A percentile compares a stretch with the other conserved stretches of the same genome.
These are phyloP conservation scores for Ophiostoma piceae DNA, from an alignment of 2,329 filamentous ascomycete species.

Conservation along the genomic window DNA sequence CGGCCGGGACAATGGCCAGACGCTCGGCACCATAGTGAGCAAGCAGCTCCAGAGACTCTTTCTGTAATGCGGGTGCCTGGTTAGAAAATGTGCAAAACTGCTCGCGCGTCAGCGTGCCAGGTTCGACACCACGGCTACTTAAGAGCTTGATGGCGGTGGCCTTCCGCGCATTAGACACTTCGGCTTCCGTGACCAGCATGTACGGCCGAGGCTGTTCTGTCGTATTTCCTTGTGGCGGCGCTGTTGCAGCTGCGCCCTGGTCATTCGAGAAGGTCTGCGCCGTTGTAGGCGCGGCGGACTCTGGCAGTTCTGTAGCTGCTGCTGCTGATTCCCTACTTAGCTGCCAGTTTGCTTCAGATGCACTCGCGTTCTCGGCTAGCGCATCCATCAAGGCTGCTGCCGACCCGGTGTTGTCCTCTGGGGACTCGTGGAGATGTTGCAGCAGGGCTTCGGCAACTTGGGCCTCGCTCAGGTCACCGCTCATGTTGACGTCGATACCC, in stretches of 20 bases:
- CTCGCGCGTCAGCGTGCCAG: constrained; percentile 47
- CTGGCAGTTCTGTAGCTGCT: not conserved
- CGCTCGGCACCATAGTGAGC: constrained; percentile 53
- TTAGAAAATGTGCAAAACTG: constrained; percentile 58
- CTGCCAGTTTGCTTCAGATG: constrained; percentile 15
- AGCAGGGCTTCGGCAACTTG: constrained; percentile 20
- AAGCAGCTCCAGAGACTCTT: constrained; percentile 52
- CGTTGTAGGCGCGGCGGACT: not conserved
- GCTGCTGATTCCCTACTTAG: constrained; percentile 2
- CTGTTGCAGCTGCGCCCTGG: not conserved
- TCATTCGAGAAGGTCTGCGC: not conserved
- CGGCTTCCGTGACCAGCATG: constrained; percentile 22
- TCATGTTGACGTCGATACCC: not conserved
- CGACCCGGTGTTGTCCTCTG: constrained; percentile 14
- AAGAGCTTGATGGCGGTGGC: constrained; percentile 41
- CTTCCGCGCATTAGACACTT: constrained; percentile 18
- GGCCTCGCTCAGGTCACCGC: constrained; percentile 11
- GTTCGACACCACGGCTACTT: constrained; percentile 45
- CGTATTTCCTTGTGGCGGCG: not conserved
- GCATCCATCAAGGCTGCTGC: constrained; percentile 20
- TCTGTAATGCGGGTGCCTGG: constrained; percentile 52
- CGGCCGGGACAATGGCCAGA: constrained; percentile 52
- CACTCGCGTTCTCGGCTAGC: constrained; percentile 12
- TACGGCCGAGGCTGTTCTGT: constrained; percentile 16
- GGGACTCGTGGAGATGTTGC: constrained; percentile 19